phyloP scores from a whole-genome alignment of 768 basidiomycete species.

The Mrakia hoshinonis region DNA sequence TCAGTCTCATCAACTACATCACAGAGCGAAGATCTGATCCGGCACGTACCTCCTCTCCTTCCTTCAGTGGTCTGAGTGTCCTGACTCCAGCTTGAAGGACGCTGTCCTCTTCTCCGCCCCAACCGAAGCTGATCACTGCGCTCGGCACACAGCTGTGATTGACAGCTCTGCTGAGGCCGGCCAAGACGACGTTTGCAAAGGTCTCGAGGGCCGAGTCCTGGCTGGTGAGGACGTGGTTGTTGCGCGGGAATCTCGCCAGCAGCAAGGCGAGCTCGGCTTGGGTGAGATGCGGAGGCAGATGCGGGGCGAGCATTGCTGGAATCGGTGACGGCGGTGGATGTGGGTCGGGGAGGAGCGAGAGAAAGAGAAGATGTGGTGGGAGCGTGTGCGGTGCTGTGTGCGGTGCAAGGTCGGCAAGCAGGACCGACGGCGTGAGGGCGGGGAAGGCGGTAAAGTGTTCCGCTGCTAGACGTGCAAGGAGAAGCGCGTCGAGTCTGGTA shows the following conservation, averaged over 20 bases:
- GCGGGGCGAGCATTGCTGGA: slow-evolving; percentile 9
- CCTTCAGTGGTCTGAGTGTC: neutral
- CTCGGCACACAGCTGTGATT: slow-evolving; percentile 21
- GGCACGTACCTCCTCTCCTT: slow-evolving; percentile 11
- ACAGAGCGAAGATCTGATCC: neutral
- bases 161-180: slow-evolving; percentile 12
- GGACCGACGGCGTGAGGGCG: neutral
- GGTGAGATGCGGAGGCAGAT: slow-evolving; percentile 4
- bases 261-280: neutral
- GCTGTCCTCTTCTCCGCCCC: neutral
- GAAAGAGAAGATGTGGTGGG: neutral
- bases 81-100: neutral
- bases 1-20: neutral
- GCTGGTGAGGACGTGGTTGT: slow-evolving; percentile 17
- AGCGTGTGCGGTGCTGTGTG: neutral
- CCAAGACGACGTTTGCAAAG: slow-evolving; percentile 17
- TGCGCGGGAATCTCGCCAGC: slow-evolving; percentile 16
- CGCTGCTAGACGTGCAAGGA: slow-evolving; percentile 12
- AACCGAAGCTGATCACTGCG: neutral
- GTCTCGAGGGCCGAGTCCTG: slow-evolving; percentile 1
- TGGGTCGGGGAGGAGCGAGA: slow-evolving; percentile 17
- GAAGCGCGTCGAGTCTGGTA: slow-evolving; percentile 8
- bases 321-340: neutral
- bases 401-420: neutral
- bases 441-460: slow-evolving; percentile 6